Base-by-base conservation (phyloP, 2,329 filamentous ascomycete genomes). In the Aspergillus arachidicola region DNA sequence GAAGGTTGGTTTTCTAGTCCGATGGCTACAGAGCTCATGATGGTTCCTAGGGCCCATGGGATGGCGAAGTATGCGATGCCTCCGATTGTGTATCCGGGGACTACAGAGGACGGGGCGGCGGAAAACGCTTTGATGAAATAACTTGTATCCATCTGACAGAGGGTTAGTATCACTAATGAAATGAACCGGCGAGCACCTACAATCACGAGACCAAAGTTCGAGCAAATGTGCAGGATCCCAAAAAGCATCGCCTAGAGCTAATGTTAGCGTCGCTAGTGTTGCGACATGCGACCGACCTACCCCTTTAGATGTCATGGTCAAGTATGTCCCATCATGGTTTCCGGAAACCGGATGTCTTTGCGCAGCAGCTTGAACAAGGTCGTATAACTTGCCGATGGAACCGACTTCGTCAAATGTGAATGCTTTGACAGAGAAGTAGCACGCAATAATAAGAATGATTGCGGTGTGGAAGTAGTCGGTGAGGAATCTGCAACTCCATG, bases 381-480 rank as follows among this genome's bases (percentile, higher is more conserved):
- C 82, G 48, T 81, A 87, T 2, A 87, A 75, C 1, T 80, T 75
- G 0, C 76, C 78, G 1, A 83, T 74, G 0, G 83, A 85, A 0
- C 81, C 80, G 32, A 87, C 78, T 58, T 85, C 81, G 0, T 80
- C 77, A 0, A 79, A 74, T 0, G 80, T 79, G 38, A 78, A 73
- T 23, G 83, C 83, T 3, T 81, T 80, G 65, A 84, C 80, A 73
- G 71, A 85, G 79, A 74, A 82, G 80, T 74, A 82, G 80, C 58
- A 85, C 0, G 69, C 77, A 26, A 86, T 81, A 30, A 86, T 81
- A 1, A 84, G 78, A 23, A 86, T 85, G 12, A 83, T 81, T 16
- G 85, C 81, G 0, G 84, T 87, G 65, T 87, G 84, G 30, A 85
- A 79, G 64, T 84, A 86, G 63, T 85, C 82, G 0, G 83, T 85